Conservation (phyloP, 2,329 filamentous ascomycete species). For the Penicillium vulpinum region DNA sequence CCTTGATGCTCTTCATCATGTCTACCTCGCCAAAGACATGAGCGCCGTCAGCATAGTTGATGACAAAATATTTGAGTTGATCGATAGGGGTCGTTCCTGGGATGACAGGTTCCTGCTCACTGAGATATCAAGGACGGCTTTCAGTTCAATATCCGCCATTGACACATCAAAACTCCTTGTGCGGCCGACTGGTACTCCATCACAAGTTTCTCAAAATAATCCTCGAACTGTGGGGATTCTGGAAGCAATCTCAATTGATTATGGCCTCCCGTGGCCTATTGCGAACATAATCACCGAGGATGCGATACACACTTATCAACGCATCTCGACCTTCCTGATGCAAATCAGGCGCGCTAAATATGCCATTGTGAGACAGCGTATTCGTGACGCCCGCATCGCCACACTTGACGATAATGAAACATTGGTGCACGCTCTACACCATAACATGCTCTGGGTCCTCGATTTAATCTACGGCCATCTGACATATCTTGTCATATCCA, state of each 20-base stretch:
- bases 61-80: constrained; percentile 69
- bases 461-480: constrained; percentile 74
- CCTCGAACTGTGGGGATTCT: constrained; percentile 64
- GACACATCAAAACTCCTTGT: constrained; percentile 65
- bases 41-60: constrained; percentile 66
- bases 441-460: constrained; percentile 74
- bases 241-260: constrained; percentile 64
- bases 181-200: constrained; percentile 46
- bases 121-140: constrained; percentile 72
- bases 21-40: constrained; percentile 79
- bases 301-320: constrained; percentile 67
- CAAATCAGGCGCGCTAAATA: constrained; percentile 73
- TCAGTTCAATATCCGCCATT: constrained; percentile 54
- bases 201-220: constrained; percentile 45
- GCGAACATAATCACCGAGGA: constrained; percentile 71
- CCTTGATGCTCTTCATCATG: constrained; percentile 65
- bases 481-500: constrained; percentile 68
- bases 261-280: constrained; percentile 65
- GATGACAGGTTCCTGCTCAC: constrained; percentile 79
- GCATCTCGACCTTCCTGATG: constrained; percentile 72
- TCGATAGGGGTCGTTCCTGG: constrained; percentile 68
- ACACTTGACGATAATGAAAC: constrained; percentile 39
- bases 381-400: constrained; percentile 30
- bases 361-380: constrained; percentile 58
- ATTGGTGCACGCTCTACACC: constrained; percentile 55